Percentiles rank a stretch among this genome's conserved stretches.
Conservation (phyloP, 192 early-diverging fungal species). For the Mortierella antarctica region DNA sequence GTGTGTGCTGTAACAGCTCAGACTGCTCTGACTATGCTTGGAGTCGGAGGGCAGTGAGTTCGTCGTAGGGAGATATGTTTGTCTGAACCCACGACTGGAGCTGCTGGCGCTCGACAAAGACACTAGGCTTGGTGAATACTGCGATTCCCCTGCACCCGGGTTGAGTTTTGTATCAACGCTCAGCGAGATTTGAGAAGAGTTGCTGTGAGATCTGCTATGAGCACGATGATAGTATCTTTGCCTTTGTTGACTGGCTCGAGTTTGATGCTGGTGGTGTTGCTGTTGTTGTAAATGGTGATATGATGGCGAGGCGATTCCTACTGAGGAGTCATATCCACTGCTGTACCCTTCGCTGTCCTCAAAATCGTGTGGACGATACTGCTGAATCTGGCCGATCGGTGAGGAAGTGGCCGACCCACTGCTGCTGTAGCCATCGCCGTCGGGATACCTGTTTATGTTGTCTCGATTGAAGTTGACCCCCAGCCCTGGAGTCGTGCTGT, state of each 20-base stretch:
- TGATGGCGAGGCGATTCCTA: conserved; percentile 12
- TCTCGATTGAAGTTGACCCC: neutral
- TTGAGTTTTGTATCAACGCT: conserved; percentile 21
- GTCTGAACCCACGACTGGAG: conserved; percentile 9
- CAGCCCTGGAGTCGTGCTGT: neutral
- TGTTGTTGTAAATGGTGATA: conserved; percentile 8
- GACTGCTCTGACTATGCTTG: too few relatives aligned
- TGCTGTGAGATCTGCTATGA: conserved; percentile 28
- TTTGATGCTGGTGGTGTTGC: neutral
- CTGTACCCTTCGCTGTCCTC: conserved; percentile 25
- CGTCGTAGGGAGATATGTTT: neutral
- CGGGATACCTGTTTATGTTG: neutral
- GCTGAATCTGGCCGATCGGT: too few relatives aligned
- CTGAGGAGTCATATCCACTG: conserved; percentile 38
- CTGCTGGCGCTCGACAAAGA: conserved; percentile 29
- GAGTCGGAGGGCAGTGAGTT: too few relatives aligned
- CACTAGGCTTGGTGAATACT: conserved; percentile 11
- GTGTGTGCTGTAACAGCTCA: too few relatives aligned
- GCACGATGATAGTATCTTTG: conserved; percentile 11
- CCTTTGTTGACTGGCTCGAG: neutral
- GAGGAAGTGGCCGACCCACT: too few relatives aligned
- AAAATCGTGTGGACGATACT: too few relatives aligned
- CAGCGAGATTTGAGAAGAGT: conserved; percentile 33
- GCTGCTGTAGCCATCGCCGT: neutral
- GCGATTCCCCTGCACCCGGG: too few relatives aligned